Conservation (phyloP, 495 filamentous ascomycete genomes). For the Talaromyces ruber region DNA sequence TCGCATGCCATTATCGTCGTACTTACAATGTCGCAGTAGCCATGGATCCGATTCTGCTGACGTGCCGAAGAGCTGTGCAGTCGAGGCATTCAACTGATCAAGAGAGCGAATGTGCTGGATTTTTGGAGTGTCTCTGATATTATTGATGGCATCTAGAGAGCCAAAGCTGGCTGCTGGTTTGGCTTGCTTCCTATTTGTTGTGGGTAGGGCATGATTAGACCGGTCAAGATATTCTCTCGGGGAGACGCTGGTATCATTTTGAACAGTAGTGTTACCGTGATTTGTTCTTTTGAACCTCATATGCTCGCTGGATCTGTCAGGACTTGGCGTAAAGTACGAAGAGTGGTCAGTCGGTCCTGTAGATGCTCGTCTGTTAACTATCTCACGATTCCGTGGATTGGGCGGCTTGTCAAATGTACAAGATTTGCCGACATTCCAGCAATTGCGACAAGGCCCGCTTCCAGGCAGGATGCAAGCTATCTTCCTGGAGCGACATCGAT, state of each 20-base stretch:
- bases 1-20: slow-evolving; percentile 26
- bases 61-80: slow-evolving; percentile 25
- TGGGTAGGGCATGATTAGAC: background rate
- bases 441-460: slow-evolving; percentile 1
- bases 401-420: background rate
- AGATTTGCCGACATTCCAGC: background rate
- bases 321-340: background rate
- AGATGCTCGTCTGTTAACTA: background rate
- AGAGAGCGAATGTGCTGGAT: slow-evolving; percentile 15
- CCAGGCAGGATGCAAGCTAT: slow-evolving; percentile 16
- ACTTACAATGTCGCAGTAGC: slow-evolving; percentile 27
- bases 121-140: slow-evolving; percentile 1
- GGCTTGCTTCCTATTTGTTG: background rate
- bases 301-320: background rate
- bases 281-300: background rate
- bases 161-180: background rate
- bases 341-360: background rate
- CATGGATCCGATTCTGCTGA: slow-evolving; percentile 31
- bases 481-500: slow-evolving; percentile 28
- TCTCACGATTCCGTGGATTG: background rate
- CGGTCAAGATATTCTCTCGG: background rate
- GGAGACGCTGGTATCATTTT: background rate
- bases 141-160: background rate
- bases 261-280: background rate
- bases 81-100: slow-evolving; percentile 22